These are phyloP conservation scores for Medicago ruthenica DNA, from an alignment of 306 rosid species.

Conservation along the genomic window DNA sequence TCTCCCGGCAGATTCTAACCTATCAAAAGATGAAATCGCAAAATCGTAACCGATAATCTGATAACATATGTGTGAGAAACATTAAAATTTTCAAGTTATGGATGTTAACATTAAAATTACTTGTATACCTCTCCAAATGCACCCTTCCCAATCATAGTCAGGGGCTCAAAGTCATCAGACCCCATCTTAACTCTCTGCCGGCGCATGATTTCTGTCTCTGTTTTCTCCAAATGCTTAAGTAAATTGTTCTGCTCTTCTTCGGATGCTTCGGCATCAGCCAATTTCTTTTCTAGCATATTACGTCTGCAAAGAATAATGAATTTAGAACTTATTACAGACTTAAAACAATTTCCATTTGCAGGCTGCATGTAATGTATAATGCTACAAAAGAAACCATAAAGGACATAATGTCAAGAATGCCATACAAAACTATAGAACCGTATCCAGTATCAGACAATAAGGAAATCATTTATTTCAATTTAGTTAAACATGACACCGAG, in stretches of 20 bases:
- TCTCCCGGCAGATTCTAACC: slow-evolving; percentile 90
- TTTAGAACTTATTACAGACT: neutral
- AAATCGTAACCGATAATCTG: slow-evolving; percentile 16
- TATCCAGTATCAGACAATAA: neutral
- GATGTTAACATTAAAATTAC: too few species aligned
- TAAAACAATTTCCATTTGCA: neutral
- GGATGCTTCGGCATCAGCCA: slow-evolving; percentile 92
- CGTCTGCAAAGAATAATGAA: slow-evolving; percentile 58
- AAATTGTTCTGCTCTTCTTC: slow-evolving; percentile 83
- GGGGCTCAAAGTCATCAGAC: slow-evolving; percentile 82
- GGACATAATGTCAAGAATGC: neutral
- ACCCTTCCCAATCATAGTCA: slow-evolving; percentile 90
- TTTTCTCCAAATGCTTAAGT: slow-evolving; percentile 73
- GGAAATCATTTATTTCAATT: slow-evolving; percentile 30
- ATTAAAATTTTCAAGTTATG: slow-evolving; percentile 12
- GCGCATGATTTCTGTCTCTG: slow-evolving; percentile 93
- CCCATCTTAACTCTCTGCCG: slow-evolving; percentile 89
- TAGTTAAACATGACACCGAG: too few species aligned
- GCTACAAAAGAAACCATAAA: slow-evolving; percentile 18
- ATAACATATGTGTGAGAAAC: slow-evolving; percentile 25
- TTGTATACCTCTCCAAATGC: slow-evolving; percentile 88
- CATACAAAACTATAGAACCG: slow-evolving; percentile 9
- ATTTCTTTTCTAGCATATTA: slow-evolving; percentile 72
- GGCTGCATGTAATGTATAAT: neutral
- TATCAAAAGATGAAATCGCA: slow-evolving; percentile 45